Evolutionary conservation across 768 basidiomycete genomes (phyloP), one percentile per base, ranked within the genome.

Genomic region (Crepidotus variabilis): DNA sequence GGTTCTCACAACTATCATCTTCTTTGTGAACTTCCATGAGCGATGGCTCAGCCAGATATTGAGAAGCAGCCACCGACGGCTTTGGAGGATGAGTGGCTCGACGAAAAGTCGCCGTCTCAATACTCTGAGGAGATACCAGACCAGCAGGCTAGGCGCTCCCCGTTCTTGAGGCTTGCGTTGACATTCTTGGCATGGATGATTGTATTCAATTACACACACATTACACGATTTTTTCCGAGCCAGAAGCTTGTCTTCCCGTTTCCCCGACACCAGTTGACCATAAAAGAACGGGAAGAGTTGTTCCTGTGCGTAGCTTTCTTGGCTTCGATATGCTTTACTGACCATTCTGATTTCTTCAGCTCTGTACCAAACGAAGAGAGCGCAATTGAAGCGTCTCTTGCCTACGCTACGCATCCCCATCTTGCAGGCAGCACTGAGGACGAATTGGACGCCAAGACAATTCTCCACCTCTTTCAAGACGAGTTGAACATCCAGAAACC

Each of bases 361-460:
- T 63, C 67, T 32, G 61, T 86, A 10, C 88, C 87, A 1, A 79
- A 75, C 58, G 63, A 74, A 5, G 77, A 80, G 49, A 86, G 82
- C 56, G 88, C 88, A 1, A 62, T 85, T 1, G 74, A 73, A 24
- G 75, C 81, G 5, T 87, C 87, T 20, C 77, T 79, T 18, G 67
- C 70, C 21, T 87, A 83, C 65, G 84, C 87, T 1, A 80, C 81
- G 2, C 84, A 86, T 59, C 87, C 89, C 22, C 90, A 91, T 69
- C 72, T 88, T 49, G 89, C 88, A 2, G 88, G 88, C 8, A 84
- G 85, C 20, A 57, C 69, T 2, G 80, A 80, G 58, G 86, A 90
- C 65, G 72, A 81, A 22, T 67, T 77, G 33, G 82, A 88, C 63
- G 90, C 91, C 6, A 81, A 85, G 61, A 72, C 77, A 24, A 79